Conservation (phyloP, 768 basidiomycete genomes). For the Boletus tomentosulus region DNA sequence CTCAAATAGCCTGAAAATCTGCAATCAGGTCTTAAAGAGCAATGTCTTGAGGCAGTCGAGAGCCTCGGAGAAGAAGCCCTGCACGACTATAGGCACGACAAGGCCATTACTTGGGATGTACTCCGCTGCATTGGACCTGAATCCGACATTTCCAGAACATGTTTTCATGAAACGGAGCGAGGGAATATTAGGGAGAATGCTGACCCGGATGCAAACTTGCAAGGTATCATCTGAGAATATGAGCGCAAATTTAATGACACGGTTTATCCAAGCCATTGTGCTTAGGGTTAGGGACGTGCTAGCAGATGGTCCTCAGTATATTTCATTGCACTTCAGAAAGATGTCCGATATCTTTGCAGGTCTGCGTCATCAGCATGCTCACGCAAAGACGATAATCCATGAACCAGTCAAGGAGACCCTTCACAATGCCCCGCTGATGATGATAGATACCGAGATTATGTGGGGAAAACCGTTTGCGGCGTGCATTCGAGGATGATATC, state of each 20-base stretch:
- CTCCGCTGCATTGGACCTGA: background rate
- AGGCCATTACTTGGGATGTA: background rate
- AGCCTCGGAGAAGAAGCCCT: slow-evolving; percentile 3
- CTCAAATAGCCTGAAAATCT: background rate
- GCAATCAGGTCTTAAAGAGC: background rate
- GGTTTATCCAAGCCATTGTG: background rate
- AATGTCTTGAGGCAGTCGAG: background rate
- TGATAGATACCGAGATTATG: slow-evolving; percentile 9
- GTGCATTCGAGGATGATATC: background rate
- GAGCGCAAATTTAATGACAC: no score
- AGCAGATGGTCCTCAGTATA: background rate
- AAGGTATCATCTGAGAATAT: background rate
- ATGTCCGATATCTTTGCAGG: background rate
- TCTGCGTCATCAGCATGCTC: background rate
- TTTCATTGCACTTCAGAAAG: background rate
- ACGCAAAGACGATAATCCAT: background rate
- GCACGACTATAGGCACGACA: background rate
- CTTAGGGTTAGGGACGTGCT: background rate
- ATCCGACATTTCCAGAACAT: background rate
- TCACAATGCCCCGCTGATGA: background rate
- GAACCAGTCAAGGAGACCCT: background rate
- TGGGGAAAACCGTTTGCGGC: background rate
- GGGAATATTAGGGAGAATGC: slow-evolving; percentile 4
- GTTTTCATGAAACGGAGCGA: slow-evolving; percentile 10
- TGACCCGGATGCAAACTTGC: background rate